Base-by-base conservation (phyloP, 257 asterid species). In the Jasminum sambac region DNA sequence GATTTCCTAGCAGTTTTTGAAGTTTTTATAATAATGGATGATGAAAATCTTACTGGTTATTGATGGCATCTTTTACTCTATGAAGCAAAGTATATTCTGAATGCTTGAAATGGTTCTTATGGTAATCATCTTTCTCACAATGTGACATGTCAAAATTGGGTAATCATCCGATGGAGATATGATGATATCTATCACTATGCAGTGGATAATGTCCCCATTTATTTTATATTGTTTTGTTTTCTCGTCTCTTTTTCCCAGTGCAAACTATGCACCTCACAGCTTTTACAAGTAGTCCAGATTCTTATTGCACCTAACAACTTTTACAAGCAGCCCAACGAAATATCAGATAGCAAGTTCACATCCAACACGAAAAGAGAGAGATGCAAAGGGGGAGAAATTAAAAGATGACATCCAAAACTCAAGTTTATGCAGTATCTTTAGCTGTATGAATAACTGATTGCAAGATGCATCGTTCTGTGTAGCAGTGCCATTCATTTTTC, bases 61-160 rank as follows among this genome's bases (percentile, higher is more conserved):
- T 38, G 44, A 44, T 71, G 50, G 43, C 37, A 21, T 19, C 36
- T 34, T 36, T 63, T 66, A 72, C 64, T 70, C 44, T 65, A 30
- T 12, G 44, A 61, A 59, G 59, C 43, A 36, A 46, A 10, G 62
- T 64, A 64, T 69, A 8, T 41, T 66, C 30, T 73, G 17, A 60
- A 43, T 36, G 44, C 69, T 58, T 64, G 64, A 24, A 59, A 39
- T 73, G 68, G 26, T 67, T 71, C 66, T 63, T 57, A 30, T 55
- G 26, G 58, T 58, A 12, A 66, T 70, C 52, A 66, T 57, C 16
- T 1, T 55, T 69, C 67, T 62, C 66, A 24, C 25, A 23, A 52
- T 52, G 34, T 61, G 63, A 72, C 63, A 30, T 34, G 66, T 16
- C 44, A 17, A 11, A 36, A 36, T 43, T 72, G 64, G 44, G 59